A percentile compares a stretch with the other conserved stretches of the same genome.
phyloP scores from a whole-genome alignment of 148 eudicot species.

The Camellia lanceoleosa region DNA sequence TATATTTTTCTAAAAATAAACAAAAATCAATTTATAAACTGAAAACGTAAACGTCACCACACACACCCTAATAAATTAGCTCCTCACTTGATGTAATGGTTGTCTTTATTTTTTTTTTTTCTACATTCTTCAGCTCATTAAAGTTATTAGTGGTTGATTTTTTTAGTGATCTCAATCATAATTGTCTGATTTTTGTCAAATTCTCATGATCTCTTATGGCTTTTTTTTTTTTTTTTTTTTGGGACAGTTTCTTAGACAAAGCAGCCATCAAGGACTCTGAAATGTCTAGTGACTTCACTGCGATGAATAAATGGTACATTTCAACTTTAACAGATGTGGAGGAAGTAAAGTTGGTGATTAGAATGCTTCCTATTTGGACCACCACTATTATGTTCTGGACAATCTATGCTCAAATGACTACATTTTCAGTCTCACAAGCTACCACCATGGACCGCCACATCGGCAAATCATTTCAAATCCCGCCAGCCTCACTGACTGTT shows the following conservation, averaged over 20 bases:
- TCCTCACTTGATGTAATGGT: no score
- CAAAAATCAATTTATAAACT: no score
- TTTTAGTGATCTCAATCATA: no score
- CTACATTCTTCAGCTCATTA: no score
- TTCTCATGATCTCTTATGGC: background rate
- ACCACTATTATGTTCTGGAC: conserved; percentile 93
- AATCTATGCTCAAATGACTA: conserved; percentile 87
- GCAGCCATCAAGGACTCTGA: conserved; percentile 64
- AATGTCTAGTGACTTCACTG: conserved; percentile 12
- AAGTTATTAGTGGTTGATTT: no score
- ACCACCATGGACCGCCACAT: conserved; percentile 82
- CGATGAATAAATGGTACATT: conserved; percentile 53
- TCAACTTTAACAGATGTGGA: conserved; percentile 79
- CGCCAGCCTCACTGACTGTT: conserved; percentile 71
- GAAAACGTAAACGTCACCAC: no score
- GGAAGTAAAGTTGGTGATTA: conserved; percentile 69
- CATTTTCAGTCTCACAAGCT: conserved; percentile 93
- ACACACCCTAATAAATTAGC: no score
- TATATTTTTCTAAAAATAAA: no score
- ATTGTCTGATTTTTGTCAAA: background rate
- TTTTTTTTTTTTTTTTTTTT: background rate
- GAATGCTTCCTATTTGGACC: conserved; percentile 97
- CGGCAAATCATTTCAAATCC: conserved; percentile 63
- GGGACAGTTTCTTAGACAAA: conserved; percentile 67
- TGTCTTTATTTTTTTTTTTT: no score